These are phyloP conservation scores for Agrocybe praecox DNA, from an alignment of 768 basidiomycete genomes.

Conservation along the genomic window DNA sequence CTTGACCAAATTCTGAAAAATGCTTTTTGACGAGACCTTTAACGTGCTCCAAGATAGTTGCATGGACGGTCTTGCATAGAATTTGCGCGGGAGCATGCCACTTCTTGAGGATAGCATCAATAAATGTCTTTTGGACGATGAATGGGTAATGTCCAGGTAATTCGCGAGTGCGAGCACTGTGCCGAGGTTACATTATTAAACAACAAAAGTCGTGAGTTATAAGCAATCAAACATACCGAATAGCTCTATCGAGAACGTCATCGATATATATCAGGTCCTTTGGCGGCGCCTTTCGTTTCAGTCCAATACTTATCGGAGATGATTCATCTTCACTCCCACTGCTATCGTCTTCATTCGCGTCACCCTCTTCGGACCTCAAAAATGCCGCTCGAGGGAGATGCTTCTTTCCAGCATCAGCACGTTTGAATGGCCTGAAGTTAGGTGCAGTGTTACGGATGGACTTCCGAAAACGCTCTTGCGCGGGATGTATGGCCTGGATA, in stretches of 20 bases:
- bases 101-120: slow-evolving; percentile 41
- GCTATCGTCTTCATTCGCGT: slow-evolving; percentile 8
- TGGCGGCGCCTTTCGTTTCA: slow-evolving; percentile 5
- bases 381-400: slow-evolving; percentile 20
- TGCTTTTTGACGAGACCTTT: slow-evolving; percentile 45
- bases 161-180: slow-evolving; percentile 70
- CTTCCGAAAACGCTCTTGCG: slow-evolving; percentile 46
- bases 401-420: slow-evolving; percentile 9
- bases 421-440: slow-evolving; percentile 53
- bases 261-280: slow-evolving; percentile 45
- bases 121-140: slow-evolving; percentile 54
- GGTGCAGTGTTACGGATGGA: slow-evolving; percentile 58
- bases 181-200: neutral
- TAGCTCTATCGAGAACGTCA: slow-evolving; percentile 50
- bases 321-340: slow-evolving; percentile 7
- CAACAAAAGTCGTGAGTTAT: no score
- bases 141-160: slow-evolving; percentile 71
- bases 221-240: slow-evolving; percentile 37
- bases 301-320: neutral
- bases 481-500: slow-evolving; percentile 55
- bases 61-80: slow-evolving; percentile 46
- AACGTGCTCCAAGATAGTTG: slow-evolving; percentile 39
- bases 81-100: slow-evolving; percentile 52
- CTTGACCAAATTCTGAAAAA: slow-evolving; percentile 56
- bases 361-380: slow-evolving; percentile 19